These are phyloP conservation scores for Coniochaeta pulveracea DNA, from an alignment of 2,329 filamentous ascomycete species.

Conservation along the genomic window DNA sequence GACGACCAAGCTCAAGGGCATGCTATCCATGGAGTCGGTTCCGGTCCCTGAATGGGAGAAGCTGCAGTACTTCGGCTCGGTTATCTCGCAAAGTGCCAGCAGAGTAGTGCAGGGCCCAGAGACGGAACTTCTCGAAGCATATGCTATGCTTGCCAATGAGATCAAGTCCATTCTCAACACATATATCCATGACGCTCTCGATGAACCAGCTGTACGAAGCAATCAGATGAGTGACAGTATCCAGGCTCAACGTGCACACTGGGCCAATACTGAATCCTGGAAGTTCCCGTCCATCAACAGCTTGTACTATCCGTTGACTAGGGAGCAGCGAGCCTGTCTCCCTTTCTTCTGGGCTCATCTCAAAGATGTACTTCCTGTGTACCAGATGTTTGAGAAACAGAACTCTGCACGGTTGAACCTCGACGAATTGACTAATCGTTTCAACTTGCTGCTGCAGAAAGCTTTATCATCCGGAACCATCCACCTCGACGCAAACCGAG, in stretches of 20 bases:
- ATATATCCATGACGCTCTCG: slow-evolving; percentile 6
- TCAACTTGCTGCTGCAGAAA: not conserved
- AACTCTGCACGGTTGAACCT: not conserved
- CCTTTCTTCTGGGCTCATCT: slow-evolving; percentile 23
- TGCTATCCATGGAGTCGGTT: slow-evolving; percentile 17
- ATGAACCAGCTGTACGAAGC: not conserved
- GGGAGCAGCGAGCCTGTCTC: slow-evolving; percentile 22
- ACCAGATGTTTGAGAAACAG: not conserved
- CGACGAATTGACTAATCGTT: not conserved
- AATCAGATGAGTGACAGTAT: slow-evolving; percentile 6
- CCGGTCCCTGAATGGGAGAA: slow-evolving; percentile 22
- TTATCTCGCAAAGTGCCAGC: slow-evolving; percentile 4
- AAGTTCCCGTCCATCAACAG: slow-evolving; percentile 14
- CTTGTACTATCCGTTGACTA: slow-evolving; percentile 17
- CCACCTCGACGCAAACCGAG: not conserved
- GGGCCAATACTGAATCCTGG: slow-evolving; percentile 19
- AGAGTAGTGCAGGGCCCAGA: not conserved
- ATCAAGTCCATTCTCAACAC: slow-evolving; percentile 7
- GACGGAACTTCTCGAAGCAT: slow-evolving; percentile 1
- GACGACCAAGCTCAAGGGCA: slow-evolving; percentile 15
- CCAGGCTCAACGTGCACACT: slow-evolving; percentile 24
- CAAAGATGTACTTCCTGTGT: not conserved
- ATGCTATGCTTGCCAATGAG: slow-evolving; percentile 6
- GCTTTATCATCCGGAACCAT: not conserved
- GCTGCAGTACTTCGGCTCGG: slow-evolving; percentile 8